A percentile compares a stretch with the other conserved stretches of the same genome.
Evolutionary conservation across 1,284 basidiomycete genomes (phyloP).

Genomic region (Tetrapyrgos nigripes): DNA sequence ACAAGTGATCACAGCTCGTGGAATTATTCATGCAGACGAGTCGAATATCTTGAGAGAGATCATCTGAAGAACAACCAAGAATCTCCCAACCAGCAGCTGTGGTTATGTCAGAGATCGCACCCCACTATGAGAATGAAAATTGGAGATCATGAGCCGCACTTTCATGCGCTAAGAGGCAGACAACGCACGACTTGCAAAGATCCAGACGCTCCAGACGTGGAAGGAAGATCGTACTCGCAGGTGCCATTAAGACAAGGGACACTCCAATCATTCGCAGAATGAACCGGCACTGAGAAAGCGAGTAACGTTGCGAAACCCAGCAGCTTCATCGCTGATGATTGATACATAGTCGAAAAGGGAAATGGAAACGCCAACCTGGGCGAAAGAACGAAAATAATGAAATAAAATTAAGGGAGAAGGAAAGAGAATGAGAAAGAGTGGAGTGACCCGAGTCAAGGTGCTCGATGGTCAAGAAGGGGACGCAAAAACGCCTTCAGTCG

Average conservation of each 20-base stretch:
- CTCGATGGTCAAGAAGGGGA: neutral
- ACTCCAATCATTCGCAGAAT: constrained; percentile 26
- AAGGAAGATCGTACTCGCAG: constrained; percentile 26
- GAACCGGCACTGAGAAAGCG: constrained; percentile 3
- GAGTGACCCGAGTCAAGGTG: neutral
- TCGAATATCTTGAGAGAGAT: constrained; percentile 24
- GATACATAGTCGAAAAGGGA: constrained; percentile 1
- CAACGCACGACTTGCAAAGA: constrained; percentile 25
- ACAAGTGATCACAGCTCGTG: constrained; percentile 20
- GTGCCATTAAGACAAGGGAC: constrained; percentile 27
- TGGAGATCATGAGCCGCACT: neutral
- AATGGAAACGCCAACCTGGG: constrained; percentile 16
- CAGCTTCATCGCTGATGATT: constrained; percentile 1
- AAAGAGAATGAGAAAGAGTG: neutral
- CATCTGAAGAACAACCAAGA: constrained; percentile 22
- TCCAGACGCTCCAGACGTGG: constrained; percentile 1
- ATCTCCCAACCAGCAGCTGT: constrained; percentile 27
- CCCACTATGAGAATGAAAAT: constrained; percentile 17
- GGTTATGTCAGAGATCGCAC: constrained; percentile 28
- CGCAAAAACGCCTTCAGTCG: neutral
- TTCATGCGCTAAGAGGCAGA: neutral
- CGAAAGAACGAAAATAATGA: constrained; percentile 7
- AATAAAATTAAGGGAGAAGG: constrained; percentile 8
- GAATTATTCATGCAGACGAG: constrained; percentile 23
- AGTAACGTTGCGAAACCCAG: neutral